Percentiles rank a stretch among this genome's conserved stretches.
These are phyloP conservation scores for Coniophora puteana DNA, from an alignment of 1,284 basidiomycete species.

Conservation along the genomic window DNA sequence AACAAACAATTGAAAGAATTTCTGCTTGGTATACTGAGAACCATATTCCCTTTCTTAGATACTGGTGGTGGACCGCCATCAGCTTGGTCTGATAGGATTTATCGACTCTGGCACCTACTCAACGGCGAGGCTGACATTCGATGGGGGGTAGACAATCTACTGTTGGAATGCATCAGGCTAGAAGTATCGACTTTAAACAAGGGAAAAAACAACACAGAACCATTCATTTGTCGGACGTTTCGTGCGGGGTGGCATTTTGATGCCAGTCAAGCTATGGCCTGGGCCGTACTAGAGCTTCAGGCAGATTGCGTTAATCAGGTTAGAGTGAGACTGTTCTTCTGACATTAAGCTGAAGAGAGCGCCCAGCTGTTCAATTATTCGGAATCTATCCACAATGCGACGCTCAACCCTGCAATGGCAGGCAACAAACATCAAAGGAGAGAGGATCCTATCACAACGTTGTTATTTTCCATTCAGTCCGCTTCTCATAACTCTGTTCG, in stretches of 20 bases:
- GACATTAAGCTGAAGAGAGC: conserved; percentile 15
- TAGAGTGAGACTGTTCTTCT: conserved; percentile 9
- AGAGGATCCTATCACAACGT: conserved; percentile 56
- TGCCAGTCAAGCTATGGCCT: conserved; percentile 66
- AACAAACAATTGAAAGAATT: conserved; percentile 65
- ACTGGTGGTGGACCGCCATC: conserved; percentile 15
- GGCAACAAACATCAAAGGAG: conserved; percentile 47
- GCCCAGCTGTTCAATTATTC: conserved; percentile 56
- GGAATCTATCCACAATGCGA: conserved; percentile 49
- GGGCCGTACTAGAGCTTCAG: conserved; percentile 82
- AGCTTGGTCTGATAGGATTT: conserved; percentile 39
- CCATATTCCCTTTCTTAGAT: conserved; percentile 68
- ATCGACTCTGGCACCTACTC: conserved; percentile 50
- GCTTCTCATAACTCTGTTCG: conserved; percentile 30
- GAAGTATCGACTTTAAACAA: conserved; percentile 26
- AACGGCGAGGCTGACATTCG: conserved; percentile 60
- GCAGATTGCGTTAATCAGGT: conserved; percentile 78
- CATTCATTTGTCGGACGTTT: conserved; percentile 65
- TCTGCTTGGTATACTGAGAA: conserved; percentile 64
- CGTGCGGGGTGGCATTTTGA: conserved; percentile 72
- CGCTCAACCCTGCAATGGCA: conserved; percentile 15
- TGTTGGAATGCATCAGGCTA: conserved; percentile 62
- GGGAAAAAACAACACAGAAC: conserved; percentile 19
- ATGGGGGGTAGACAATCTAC: conserved; percentile 59
- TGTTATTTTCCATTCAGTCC: conserved; percentile 50